Percentiles rank a stretch among this genome's conserved stretches.
Conservation (phyloP, 768 basidiomycete genomes). For the Trametes elegans region DNA sequence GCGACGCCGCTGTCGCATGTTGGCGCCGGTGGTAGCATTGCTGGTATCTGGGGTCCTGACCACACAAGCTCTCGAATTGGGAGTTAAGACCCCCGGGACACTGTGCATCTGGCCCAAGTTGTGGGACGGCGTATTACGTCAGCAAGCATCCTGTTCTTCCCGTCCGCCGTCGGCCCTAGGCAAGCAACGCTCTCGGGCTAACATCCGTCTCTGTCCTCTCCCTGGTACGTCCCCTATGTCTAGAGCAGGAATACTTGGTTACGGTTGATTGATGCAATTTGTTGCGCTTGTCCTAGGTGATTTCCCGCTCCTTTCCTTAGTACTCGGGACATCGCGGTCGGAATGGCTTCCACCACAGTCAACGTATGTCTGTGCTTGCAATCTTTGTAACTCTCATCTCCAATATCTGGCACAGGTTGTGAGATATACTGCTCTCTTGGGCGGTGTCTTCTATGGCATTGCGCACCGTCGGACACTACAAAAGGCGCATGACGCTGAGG, state of each 20-base stretch:
- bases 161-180: constrained; percentile 10
- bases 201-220: not conserved
- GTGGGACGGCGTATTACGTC: constrained; percentile 16
- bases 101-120: constrained; percentile 4
- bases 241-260: not conserved
- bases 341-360: constrained; percentile 72
- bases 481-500: constrained; percentile 72
- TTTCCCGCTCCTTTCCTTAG: constrained; percentile 1
- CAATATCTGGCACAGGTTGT: too few relatives aligned
- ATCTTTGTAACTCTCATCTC: too few relatives aligned
- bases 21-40: too few relatives aligned
- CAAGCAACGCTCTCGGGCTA: constrained; percentile 15
- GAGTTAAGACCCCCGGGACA: not conserved
- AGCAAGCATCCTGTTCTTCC: constrained; percentile 21
- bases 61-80: not conserved
- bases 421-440: constrained; percentile 87
- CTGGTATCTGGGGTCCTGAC: not conserved
- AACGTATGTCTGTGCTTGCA: constrained; percentile 53
- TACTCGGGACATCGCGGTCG: constrained; percentile 6
- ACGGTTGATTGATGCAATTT: too few relatives aligned
- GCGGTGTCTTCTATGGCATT: constrained; percentile 89
- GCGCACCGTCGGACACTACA: constrained; percentile 90
- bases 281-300: not conserved
- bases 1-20: too few relatives aligned
- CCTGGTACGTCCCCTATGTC: constrained; percentile 6